These are phyloP conservation scores for Akanthomyces dipterigenus DNA, from an alignment of 2,329 filamentous ascomycete genomes.

Conservation along the genomic window DNA sequence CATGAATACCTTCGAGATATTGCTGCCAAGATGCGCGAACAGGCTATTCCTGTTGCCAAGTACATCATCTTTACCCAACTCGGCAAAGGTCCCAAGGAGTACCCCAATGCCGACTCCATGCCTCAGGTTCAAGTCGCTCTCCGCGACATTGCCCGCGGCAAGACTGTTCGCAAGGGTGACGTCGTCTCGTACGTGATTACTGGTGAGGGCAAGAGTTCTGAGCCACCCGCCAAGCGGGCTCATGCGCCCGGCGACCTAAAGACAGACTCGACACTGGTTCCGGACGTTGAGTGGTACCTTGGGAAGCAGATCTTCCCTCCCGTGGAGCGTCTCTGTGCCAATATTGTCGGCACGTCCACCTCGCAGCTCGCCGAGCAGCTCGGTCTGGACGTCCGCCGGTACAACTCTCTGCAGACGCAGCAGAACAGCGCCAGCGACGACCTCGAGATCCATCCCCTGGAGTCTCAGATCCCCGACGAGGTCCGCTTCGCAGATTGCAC, in stretches of 20 bases:
- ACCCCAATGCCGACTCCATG: constrained; percentile 92
- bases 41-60: constrained; percentile 67
- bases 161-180: constrained; percentile 83
- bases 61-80: constrained; percentile 98
- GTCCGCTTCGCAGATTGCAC: constrained; percentile 80
- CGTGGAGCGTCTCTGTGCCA: constrained; percentile 94
- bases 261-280: constrained; percentile 64
- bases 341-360: constrained; percentile 87
- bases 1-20: constrained; percentile 88
- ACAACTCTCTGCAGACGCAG: constrained; percentile 45
- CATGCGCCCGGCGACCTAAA: constrained; percentile 81
- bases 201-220: constrained; percentile 57
- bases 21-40: constrained; percentile 78
- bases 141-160: constrained; percentile 78
- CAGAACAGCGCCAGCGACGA: constrained; percentile 49
- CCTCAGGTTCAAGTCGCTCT: constrained; percentile 94
- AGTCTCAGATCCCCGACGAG: constrained; percentile 88
- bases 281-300: constrained; percentile 96
- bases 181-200: constrained; percentile 97
- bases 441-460: constrained; percentile 78
- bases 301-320: constrained; percentile 98
- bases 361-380: constrained; percentile 87
- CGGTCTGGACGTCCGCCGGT: constrained; percentile 83
- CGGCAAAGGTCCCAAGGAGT: constrained; percentile 86
- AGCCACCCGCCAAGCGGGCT: constrained; percentile 78